Evolutionary conservation across 371 early-diverging fungal species (phyloP), one percentile per base, ranked within the genome.

Genomic region (Nosema bombycis): DNA sequence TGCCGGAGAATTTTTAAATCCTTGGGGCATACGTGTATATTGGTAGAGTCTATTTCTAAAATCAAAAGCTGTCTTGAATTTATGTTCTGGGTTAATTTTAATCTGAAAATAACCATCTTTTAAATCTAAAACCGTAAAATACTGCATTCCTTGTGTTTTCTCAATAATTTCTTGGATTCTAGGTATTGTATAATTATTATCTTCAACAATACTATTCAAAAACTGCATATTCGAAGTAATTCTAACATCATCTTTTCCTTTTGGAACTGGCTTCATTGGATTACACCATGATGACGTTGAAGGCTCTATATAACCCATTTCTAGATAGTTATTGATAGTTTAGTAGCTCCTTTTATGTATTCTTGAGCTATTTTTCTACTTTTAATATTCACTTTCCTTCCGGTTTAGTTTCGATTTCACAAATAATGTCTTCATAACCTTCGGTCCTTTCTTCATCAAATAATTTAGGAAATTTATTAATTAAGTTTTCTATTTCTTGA

Each of bases 21-120:
- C n/a, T n/a, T n/a, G n/a, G n/a, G n/a, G n/a, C n/a, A n/a, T n/a
- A n/a, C n/a, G n/a, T n/a, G n/a, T n/a, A n/a, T n/a, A n/a, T n/a
- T n/a, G n/a, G n/a, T n/a, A n/a, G n/a, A n/a, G n/a, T n/a, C n/a
- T n/a, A n/a, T n/a, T n/a, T n/a, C n/a, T n/a, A n/a, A n/a, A n/a
- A n/a, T n/a, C n/a, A n/a, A n/a, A n/a, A n/a, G n/a, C n/a, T n/a
- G n/a, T n/a, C n/a, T n/a, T n/a, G n/a, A n/a, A n/a, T n/a, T n/a
- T 73, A 21, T 78, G 78, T 0, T 54, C 72, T 21, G 64, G 57
- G 0, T 75, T 0, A 4, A 54, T 85, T 73, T 0, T 72, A 15
- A 87, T 73, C 70, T 89, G 87, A 83, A 84, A 83, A 72, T 83
- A 89, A 0, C 88, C 88, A 15, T 62, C 54, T 0, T 80, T 72